phyloP scores from a whole-genome alignment of 202 grass and related monocot genomes.

The Setaria italica region DNA sequence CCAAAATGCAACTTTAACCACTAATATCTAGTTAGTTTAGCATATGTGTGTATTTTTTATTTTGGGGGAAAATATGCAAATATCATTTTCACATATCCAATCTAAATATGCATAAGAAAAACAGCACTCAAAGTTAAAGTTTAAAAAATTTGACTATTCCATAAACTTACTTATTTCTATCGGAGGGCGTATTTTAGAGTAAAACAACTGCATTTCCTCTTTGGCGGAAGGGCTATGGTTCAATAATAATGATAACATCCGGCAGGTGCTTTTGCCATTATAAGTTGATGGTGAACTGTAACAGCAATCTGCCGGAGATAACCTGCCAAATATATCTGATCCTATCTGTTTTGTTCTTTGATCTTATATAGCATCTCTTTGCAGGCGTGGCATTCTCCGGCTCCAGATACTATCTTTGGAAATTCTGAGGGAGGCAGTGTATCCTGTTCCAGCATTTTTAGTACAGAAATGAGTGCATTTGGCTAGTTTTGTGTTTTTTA shows the following conservation, averaged over 20 bases:
- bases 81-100: slow-evolving; percentile 13
- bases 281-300: slow-evolving; percentile 25
- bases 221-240: slow-evolving; percentile 17
- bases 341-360: slow-evolving; percentile 38
- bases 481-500: not conserved
- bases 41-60: too few species aligned
- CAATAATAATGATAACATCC: slow-evolving; percentile 1
- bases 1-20: not conserved
- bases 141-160: not conserved
- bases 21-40: not conserved
- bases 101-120: not conserved
- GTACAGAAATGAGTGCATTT: slow-evolving; percentile 25
- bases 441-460: slow-evolving; percentile 61
- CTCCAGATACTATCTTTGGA: slow-evolving; percentile 96
- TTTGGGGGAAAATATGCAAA: not conserved
- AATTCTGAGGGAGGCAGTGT: slow-evolving; percentile 93
- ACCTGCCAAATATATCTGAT: slow-evolving; percentile 34
- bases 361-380: slow-evolving; percentile 55
- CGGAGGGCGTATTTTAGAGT: slow-evolving; percentile 13
- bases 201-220: slow-evolving; percentile 4
- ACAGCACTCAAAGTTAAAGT: not conserved
- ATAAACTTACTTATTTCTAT: not conserved
- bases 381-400: slow-evolving; percentile 84
- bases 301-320: slow-evolving; percentile 33
- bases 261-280: slow-evolving; percentile 30